Evolutionary conservation across 495 filamentous ascomycete genomes (phyloP).

Genomic region (Lophium mytilinum): DNA sequence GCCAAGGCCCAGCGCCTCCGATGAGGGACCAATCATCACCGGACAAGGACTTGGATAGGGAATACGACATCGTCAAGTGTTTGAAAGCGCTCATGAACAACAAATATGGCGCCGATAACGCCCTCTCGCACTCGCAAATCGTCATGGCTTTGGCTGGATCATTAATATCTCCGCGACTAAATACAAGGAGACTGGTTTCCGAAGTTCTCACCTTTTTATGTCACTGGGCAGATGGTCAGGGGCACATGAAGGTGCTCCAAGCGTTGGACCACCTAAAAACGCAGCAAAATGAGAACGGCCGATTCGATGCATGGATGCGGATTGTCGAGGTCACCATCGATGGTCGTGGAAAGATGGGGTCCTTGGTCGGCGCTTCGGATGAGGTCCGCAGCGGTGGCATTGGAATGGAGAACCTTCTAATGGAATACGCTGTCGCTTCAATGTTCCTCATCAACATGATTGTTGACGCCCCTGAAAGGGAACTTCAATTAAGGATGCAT

Average conservation of each 20-base stretch:
- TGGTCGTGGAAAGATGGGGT: slow-evolving; percentile 96
- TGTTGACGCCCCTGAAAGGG: slow-evolving; percentile 80
- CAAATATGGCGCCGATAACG: slow-evolving; percentile 96
- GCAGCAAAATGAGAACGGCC: slow-evolving; percentile 83
- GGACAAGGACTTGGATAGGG: slow-evolving; percentile 84
- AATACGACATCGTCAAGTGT: slow-evolving; percentile 98
- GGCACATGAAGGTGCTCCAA: slow-evolving; percentile 90
- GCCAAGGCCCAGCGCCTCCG: slow-evolving; percentile 59
- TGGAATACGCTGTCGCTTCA: slow-evolving; percentile 97
- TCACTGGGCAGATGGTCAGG: slow-evolving; percentile 90
- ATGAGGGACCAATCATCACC: slow-evolving; percentile 33
- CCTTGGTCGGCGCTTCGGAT: slow-evolving; percentile 91
- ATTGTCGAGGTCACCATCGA: slow-evolving; percentile 97
- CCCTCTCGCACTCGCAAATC: slow-evolving; percentile 81
- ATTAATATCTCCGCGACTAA: slow-evolving; percentile 78
- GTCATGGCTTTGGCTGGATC: slow-evolving; percentile 82
- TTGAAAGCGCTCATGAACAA: slow-evolving; percentile 97
- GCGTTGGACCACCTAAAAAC: slow-evolving; percentile 88
- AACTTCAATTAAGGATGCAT: slow-evolving; percentile 85
- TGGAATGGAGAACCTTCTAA: slow-evolving; percentile 96
- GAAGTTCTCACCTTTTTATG: slow-evolving; percentile 95
- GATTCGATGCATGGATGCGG: slow-evolving; percentile 98
- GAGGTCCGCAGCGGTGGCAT: slow-evolving; percentile 95
- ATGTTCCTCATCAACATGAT: slow-evolving; percentile 96
- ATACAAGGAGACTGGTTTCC: slow-evolving; percentile 89